phyloP scores from a whole-genome alignment of 2,329 filamentous ascomycete genomes.

The Sporothrix brunneoviolacea region DNA sequence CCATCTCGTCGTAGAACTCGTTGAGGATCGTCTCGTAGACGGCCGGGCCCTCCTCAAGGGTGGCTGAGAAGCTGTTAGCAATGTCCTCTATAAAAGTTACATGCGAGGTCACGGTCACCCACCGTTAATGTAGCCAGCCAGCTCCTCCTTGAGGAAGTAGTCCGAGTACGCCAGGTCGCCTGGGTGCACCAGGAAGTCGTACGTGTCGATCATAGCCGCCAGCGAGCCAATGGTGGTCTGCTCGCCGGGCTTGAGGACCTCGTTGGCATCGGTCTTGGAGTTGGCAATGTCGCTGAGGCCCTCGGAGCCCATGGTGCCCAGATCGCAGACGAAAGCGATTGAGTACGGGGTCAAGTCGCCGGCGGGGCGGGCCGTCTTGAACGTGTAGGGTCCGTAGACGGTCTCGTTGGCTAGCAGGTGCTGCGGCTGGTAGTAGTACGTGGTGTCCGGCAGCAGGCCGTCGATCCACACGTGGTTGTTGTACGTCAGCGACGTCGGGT shows the following conservation, averaged over 20 bases:
- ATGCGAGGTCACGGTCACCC: background rate
- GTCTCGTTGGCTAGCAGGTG: constrained; percentile 42
- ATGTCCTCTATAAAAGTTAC: too few relatives aligned
- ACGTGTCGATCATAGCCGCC: constrained; percentile 2
- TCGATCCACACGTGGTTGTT: constrained; percentile 39
- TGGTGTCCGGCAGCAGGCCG: constrained; percentile 34
- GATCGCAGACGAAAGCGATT: constrained; percentile 44
- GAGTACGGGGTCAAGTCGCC: constrained; percentile 36
- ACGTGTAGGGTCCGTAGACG: constrained; percentile 28
- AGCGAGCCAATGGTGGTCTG: constrained; percentile 14
- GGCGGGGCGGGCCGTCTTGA: constrained; percentile 30
- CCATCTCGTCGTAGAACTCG: constrained; percentile 43
- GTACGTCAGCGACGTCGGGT: constrained; percentile 28
- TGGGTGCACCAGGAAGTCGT: constrained; percentile 36
- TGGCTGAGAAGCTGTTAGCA: background rate
- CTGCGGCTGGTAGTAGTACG: constrained; percentile 44
- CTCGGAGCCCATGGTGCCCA: constrained; percentile 23
- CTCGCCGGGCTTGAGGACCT: constrained; percentile 15
- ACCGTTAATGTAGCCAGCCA: constrained; percentile 27
- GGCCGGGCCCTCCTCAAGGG: constrained; percentile 32
- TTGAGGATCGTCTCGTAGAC: constrained; percentile 48
- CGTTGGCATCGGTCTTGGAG: constrained; percentile 5
- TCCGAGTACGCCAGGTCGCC: constrained; percentile 44
- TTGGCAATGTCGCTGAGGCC: constrained; percentile 14
- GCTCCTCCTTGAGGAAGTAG: constrained; percentile 37